Base-by-base conservation (phyloP, 805 yeast species). In the Yueomyces sinensis region DNA sequence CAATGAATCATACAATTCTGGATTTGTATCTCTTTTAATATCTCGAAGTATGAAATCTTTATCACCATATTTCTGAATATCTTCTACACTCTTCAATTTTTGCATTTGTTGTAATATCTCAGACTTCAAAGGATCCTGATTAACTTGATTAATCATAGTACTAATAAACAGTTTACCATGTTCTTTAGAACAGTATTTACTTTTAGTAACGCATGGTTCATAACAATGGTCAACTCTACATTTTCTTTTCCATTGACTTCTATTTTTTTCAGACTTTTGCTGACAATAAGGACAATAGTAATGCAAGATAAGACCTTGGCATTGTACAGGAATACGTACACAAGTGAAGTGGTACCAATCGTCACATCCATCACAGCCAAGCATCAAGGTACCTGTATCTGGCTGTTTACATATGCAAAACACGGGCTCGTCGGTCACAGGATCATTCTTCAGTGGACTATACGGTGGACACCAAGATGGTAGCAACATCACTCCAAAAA, bases 361-460 rank as follows among this genome's bases (percentile, higher is more conserved):
- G 48, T 84, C 95, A 57, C 96, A 87, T 5, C 83, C 87, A 52
- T 86, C 95, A 52, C 96, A 86, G 0, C 81, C 83, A n/a, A 87
- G 80, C 96, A 87, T 87, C 51, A 86, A 59, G 38, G 73, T 76
- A 2, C 87, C 91, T 39, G 68, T 65, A 47, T 87, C 95, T 0
- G 84, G 79, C 40, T 68, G 69, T 27, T 91, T 66, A 52, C 96
- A 86, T 0, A 76, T 58, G 52, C 96, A 86, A 47, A 66, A 84
- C 5, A 81, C 59, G 44, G 77, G 82, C 42, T 76, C 81, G 17
- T 76, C 49, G 1, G 52, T 52, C 3, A 19, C 28, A 1, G 47
- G 43, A 34, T 49, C 49, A 6, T 25, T 28, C 35, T 50, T 55
- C 9, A 36, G 19, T 6, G 40, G 18, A 11, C 47, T 44, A 31